Evolutionary conservation across 768 basidiomycete species (phyloP), one percentile per base, ranked within the genome.

Genomic region (Termitomyces sp.): DNA sequence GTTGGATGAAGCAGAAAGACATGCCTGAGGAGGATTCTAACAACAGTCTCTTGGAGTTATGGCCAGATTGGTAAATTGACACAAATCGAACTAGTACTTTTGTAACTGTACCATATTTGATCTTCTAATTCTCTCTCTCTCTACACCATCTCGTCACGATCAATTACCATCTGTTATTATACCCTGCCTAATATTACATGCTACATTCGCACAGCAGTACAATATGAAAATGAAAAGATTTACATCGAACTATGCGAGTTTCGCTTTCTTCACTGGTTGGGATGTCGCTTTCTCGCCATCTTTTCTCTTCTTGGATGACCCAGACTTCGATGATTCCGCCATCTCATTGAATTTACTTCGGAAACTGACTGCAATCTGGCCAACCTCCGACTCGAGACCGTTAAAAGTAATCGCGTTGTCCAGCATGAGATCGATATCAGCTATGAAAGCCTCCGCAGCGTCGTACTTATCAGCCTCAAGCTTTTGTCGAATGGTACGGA

Each of bases 321-420:
- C 76, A 10, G 79, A 73, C 64, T 73, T 83, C 68, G 76, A 77
- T 25, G 64, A 64, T 49, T 67, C 71, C 62, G 85, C 54, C 59
- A 88, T 66, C 48, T 86, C 83, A 60, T 72, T 79, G 60, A 81
- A 73, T 58, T 78, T 82, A 49, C 79, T 73, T 43, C 73, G 74
- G 45, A 86, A 64, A 29, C 67, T 63, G n/a, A 71, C 62, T 7
- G 89, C 81, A 36, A 88, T 71, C 40, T 72, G 65, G 15, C 87
- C 91, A n/a, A 92, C 89, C 54, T 91, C 88, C 3, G 89, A 90
- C 42, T 87, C 85, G 2, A 74, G 73, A 0, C 89, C 89, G 60
- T 98, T 98, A 79, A 97, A 98, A 50, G 79, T 82, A 67, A 89
- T 81, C 15, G 95, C 92, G 65, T 98, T 98, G 56, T 82, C 73